Evolutionary conservation across 129 eudicot species (phyloP).

Genomic region (Mikania micrantha): DNA sequence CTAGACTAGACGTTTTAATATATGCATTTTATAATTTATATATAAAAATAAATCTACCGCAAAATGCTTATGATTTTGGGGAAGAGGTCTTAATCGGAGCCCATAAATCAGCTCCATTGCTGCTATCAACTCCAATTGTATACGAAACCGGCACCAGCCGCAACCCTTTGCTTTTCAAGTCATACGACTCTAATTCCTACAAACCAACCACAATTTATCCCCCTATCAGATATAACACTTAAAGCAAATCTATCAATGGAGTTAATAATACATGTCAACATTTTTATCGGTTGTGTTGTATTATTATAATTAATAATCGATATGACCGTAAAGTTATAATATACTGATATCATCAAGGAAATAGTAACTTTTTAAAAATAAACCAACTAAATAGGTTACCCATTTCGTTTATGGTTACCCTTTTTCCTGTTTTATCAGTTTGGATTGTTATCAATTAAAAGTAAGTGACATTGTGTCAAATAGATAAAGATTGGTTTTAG

Average conservation of each 20-base stretch:
- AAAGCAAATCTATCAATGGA: neutral
- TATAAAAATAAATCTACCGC: no score
- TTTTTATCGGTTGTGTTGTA: neutral
- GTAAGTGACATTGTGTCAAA: neutral
- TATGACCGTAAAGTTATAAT: no score
- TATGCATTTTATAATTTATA: no score
- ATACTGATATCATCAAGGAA: neutral
- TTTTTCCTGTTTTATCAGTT: neutral
- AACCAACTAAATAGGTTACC: neutral
- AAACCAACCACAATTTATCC: neutral
- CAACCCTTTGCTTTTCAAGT: constrained; percentile 71
- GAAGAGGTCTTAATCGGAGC: constrained; percentile 79
- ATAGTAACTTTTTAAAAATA: neutral
- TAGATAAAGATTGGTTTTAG: no score
- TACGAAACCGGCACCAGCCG: constrained; percentile 59
- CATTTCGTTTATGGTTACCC: neutral
- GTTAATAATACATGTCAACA: neutral
- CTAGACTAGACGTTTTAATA: no score
- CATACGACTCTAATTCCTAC: constrained; percentile 42
- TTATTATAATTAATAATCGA: no score
- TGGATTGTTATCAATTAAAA: neutral
- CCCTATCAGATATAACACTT: neutral
- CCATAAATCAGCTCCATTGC: constrained; percentile 97
- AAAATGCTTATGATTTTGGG: constrained; percentile 28
- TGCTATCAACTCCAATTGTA: constrained; percentile 59